Percentiles rank a stretch among this genome's conserved stretches.
Conservation (phyloP, 768 basidiomycete species). For the Obba rivulosa region DNA sequence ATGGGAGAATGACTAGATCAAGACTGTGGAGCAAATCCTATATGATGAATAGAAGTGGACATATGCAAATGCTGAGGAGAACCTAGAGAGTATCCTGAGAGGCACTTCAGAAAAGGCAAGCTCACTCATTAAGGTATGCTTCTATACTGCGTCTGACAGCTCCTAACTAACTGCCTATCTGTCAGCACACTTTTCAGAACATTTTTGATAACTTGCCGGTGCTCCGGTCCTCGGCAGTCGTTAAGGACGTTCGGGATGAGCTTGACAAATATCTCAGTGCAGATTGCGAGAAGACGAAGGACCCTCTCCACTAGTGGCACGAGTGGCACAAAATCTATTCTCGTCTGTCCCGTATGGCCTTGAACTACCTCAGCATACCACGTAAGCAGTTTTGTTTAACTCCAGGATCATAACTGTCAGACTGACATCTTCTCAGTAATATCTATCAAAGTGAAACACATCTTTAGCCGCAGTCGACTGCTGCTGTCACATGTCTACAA, state of each 20-base stretch:
- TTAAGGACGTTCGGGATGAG: slow-evolving; percentile 18
- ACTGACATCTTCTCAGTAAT: slow-evolving; percentile 19
- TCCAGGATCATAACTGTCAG: not conserved
- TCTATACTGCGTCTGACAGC: not conserved
- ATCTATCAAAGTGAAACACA: slow-evolving; percentile 23
- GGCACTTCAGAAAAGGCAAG: no score
- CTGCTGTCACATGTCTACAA: slow-evolving; percentile 24
- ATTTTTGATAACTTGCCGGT: slow-evolving; percentile 27
- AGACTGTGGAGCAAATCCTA: not conserved
- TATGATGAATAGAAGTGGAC: not conserved
- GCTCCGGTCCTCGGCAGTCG: slow-evolving; percentile 2
- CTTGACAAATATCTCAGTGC: slow-evolving; percentile 25
- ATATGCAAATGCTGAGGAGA: no score
- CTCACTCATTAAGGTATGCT: not conserved
- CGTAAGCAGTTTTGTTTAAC: not conserved
- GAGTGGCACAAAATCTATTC: slow-evolving; percentile 20
- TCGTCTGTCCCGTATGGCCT: slow-evolving; percentile 27
- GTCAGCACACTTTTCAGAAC: slow-evolving; percentile 9
- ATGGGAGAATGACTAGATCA: slow-evolving; percentile 8
- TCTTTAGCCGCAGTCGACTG: slow-evolving; percentile 23
- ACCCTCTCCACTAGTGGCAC: slow-evolving; percentile 29
- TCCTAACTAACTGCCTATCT: not conserved
- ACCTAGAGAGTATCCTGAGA: no score
- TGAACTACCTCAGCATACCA: slow-evolving; percentile 22
- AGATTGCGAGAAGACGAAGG: slow-evolving; percentile 17